phyloP scores from a whole-genome alignment of 805 yeast genomes.

The Ogataea siamensis region DNA sequence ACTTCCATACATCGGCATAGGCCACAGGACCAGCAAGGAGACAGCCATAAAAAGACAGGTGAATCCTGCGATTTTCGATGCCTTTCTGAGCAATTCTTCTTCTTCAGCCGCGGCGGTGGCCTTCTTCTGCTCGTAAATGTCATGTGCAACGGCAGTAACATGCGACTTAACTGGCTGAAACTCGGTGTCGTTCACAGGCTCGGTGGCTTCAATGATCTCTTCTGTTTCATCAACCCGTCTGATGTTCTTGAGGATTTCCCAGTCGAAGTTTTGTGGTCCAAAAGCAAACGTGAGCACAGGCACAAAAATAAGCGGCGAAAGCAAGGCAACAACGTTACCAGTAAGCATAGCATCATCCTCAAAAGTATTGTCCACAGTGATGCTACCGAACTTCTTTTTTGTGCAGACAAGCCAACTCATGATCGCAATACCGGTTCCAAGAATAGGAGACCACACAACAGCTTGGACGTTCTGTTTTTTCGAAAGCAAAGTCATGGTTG shows the following conservation, averaged over 20 bases:
- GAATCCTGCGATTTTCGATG: slow-evolving; percentile 59
- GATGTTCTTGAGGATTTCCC: slow-evolving; percentile 58
- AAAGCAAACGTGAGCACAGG: slow-evolving; percentile 64
- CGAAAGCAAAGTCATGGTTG: slow-evolving; percentile 63
- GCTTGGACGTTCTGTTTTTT: slow-evolving; percentile 64
- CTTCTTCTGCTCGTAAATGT: slow-evolving; percentile 20
- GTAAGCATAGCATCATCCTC: slow-evolving; percentile 85
- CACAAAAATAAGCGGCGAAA: slow-evolving; percentile 64
- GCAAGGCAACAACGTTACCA: slow-evolving; percentile 81
- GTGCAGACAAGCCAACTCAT: slow-evolving; percentile 63
- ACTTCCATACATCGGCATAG: slow-evolving; percentile 92
- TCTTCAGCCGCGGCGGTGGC: slow-evolving; percentile 43
- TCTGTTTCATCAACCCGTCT: slow-evolving; percentile 69
- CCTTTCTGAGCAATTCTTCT: slow-evolving; percentile 46
- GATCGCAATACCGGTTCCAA: slow-evolving; percentile 73
- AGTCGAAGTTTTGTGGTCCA: slow-evolving; percentile 74
- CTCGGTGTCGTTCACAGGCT: slow-evolving; percentile 29
- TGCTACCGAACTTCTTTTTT: slow-evolving; percentile 40
- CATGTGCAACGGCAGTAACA: slow-evolving; percentile 31
- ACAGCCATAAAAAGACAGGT: slow-evolving; percentile 62
- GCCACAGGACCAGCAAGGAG: slow-evolving; percentile 74
- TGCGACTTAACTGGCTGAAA: slow-evolving; percentile 30
- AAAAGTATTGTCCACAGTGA: slow-evolving; percentile 59
- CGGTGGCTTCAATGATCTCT: slow-evolving; percentile 46
- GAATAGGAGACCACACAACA: slow-evolving; percentile 71